phyloP scores from a whole-genome alignment of 2,329 filamentous ascomycete species.

The Tolypocladium sp. region DNA sequence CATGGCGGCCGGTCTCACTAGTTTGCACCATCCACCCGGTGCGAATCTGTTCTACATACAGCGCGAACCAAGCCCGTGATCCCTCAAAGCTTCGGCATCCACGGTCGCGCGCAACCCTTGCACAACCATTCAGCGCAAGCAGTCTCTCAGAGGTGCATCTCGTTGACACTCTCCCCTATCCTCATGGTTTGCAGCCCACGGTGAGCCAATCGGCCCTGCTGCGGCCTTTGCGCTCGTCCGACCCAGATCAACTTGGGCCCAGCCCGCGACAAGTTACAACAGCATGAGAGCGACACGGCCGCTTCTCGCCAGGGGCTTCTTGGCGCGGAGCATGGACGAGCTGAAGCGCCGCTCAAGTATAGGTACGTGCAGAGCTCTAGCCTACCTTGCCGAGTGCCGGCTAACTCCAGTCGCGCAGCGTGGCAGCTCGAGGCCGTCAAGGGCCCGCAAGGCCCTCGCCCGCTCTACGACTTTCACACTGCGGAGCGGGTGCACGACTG shows the following conservation, averaged over 20 bases:
- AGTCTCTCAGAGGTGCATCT: neutral
- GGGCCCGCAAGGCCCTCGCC: constrained; percentile 52
- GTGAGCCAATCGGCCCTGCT: constrained; percentile 20
- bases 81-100: neutral
- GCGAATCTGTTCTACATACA: neutral
- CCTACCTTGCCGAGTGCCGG: neutral
- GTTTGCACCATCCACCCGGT: neutral
- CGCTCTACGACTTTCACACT: constrained; percentile 54
- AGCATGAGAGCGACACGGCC: constrained; percentile 39
- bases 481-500: constrained; percentile 37
- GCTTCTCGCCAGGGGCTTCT: constrained; percentile 42
- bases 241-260: neutral
- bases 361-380: constrained; percentile 26
- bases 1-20: neutral
- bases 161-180: neutral
- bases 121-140: neutral
- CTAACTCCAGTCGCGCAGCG: constrained; percentile 33
- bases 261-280: neutral
- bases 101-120: neutral
- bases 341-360: constrained; percentile 47
- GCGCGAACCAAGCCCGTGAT: neutral
- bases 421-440: constrained; percentile 62
- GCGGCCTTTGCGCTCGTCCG: neutral
- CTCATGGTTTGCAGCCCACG: constrained; percentile 12
- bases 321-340: constrained; percentile 50